Percentiles rank a stretch among this genome's conserved stretches.
Evolutionary conservation across 2,329 filamentous ascomycete genomes (phyloP).

Genomic region (Diaporthe citriasiana): DNA sequence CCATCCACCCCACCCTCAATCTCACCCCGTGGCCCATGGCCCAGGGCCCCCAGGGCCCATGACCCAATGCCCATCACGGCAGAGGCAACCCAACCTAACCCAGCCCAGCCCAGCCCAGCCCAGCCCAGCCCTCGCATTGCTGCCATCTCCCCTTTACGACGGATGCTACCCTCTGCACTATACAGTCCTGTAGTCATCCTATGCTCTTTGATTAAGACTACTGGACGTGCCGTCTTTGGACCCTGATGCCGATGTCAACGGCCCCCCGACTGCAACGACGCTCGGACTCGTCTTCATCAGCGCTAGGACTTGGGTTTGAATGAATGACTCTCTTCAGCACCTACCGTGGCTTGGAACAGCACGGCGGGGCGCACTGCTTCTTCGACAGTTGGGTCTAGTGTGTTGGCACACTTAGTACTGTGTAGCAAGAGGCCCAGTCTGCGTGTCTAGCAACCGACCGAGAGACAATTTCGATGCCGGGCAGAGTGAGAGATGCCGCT

Average conservation of each 20-base stretch:
- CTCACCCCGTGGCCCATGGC: constrained; percentile 4
- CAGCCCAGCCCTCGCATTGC: constrained; percentile 19
- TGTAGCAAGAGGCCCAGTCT: neutral
- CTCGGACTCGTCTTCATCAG: constrained; percentile 29
- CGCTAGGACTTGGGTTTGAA: constrained; percentile 12
- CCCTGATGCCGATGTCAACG: neutral
- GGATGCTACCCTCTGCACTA: constrained; percentile 11
- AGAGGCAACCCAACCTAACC: constrained; percentile 23
- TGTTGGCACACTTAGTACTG: neutral
- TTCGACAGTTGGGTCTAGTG: constrained; percentile 13
- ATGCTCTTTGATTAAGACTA: neutral
- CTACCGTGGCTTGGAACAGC: constrained; percentile 17
- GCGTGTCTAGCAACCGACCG: constrained; percentile 1
- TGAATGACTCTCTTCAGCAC: constrained; percentile 27
- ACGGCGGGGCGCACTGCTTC: constrained; percentile 17
- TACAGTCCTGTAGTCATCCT: neutral
- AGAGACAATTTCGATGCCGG: neutral
- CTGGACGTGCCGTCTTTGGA: neutral
- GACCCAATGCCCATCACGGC: neutral
- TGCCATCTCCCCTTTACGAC: constrained; percentile 20
- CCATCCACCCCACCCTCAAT: neutral
- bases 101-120: constrained; percentile 17
- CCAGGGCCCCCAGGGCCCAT: neutral
- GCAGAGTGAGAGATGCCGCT: neutral
- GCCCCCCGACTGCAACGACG: neutral